phyloP scores from a whole-genome alignment of 2,329 filamentous ascomycete genomes.

The Pleomassaria siparia region DNA sequence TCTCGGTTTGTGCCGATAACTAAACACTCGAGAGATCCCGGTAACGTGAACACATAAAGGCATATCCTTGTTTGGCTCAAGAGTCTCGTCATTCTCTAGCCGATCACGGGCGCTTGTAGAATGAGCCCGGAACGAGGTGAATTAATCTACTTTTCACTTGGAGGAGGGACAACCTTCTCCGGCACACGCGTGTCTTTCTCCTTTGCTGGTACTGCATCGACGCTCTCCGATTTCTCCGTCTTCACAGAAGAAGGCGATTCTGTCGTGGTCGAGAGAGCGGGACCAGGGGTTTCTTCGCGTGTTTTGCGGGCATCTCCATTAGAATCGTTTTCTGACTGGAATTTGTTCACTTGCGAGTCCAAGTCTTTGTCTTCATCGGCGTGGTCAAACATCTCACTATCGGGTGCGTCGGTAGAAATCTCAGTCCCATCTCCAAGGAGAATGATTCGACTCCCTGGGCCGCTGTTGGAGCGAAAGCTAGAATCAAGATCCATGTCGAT shows the following conservation, averaged over 20 bases:
- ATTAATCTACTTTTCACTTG: slow-evolving; percentile 23
- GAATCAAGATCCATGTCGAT: slow-evolving; percentile 75
- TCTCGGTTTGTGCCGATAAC: slow-evolving; percentile 9
- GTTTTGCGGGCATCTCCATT: slow-evolving; percentile 21
- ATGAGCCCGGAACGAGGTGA: slow-evolving; percentile 1
- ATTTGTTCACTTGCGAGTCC: slow-evolving; percentile 78
- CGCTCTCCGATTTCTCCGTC: slow-evolving; percentile 38
- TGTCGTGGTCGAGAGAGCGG: slow-evolving; percentile 17
- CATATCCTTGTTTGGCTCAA: not conserved
- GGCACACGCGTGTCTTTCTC: slow-evolving; percentile 15
- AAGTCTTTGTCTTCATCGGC: slow-evolving; percentile 84
- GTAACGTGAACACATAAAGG: slow-evolving; percentile 3
- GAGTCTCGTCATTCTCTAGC: slow-evolving; percentile 1
- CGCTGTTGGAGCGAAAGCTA: slow-evolving; percentile 68
- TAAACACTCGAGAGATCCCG: not conserved
- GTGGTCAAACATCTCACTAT: slow-evolving; percentile 92
- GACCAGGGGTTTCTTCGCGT: slow-evolving; percentile 31
- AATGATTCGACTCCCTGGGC: slow-evolving; percentile 74
- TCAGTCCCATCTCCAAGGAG: slow-evolving; percentile 94
- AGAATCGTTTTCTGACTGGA: slow-evolving; percentile 21
- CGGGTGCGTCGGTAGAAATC: slow-evolving; percentile 82
- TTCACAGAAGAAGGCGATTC: slow-evolving; percentile 42
- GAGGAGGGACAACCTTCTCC: slow-evolving; percentile 20
- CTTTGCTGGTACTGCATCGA: slow-evolving; percentile 14
- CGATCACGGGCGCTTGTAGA: slow-evolving; percentile 1